Evolutionary conservation across 106 monocot genomes (phyloP), one percentile per base, ranked within the genome.

Genomic region (Hemerocallis citrina): DNA sequence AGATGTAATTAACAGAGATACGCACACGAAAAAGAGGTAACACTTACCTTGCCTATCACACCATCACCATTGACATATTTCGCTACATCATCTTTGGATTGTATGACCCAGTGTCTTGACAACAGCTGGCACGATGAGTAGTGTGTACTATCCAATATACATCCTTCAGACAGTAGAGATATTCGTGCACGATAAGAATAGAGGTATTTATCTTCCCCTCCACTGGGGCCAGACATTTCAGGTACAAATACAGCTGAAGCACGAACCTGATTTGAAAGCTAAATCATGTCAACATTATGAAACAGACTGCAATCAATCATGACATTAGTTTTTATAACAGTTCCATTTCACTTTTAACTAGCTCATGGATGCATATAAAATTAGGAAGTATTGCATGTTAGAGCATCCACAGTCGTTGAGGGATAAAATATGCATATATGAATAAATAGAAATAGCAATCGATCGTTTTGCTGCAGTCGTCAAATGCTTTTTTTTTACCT

Each of bases 171-270:
- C 19, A 75, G 70, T 12, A 94, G 75, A 40, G 84, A 81, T 67
- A 98, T 71, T 44, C 88, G 91, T 25, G 92, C 82, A 3, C 88
- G 92, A 41, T 98, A 98, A 5, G 96, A 36, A 71, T 72, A 87
- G 15, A 17, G 69, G 58, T 70, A 80, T 29, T 62, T 67, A 2
- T 49, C 68, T 6, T 47, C 44, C 11, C 37, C 55, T 27, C 61
- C 54, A 6, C 57, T 34, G 58, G 40, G 41, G 12, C 61, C 58
- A 57, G 74, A 76, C 32, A 67, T 14, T 85, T 98, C 96, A 3
- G 96, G 96, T 40, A 91, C 74, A 68, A 91, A 72, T 36, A 98
- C 34, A 56, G 91, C 70, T 74, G 90, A 98, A 47, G 91, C 87
- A 57, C 88, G 79, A 24, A 98, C 75, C 91, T 96, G 48, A 10